Percentiles rank a stretch among this genome's conserved stretches.
Conservation (phyloP, 495 filamentous ascomycete genomes). For the Lepraria neglecta region DNA sequence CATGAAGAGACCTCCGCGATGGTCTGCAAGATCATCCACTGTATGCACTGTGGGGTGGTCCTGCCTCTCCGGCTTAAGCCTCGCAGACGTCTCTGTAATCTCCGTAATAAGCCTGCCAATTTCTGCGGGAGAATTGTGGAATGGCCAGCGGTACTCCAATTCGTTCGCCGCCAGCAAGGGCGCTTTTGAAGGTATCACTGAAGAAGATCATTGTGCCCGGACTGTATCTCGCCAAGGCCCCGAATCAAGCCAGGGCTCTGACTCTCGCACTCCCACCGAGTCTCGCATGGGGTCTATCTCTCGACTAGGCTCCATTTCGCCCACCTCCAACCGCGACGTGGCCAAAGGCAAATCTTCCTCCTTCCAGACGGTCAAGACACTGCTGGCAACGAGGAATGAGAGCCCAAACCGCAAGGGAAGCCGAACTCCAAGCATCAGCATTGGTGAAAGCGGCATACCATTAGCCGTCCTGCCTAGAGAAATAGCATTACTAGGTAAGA, state of each 20-base stretch:
- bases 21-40: background rate
- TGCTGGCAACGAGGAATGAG: background rate
- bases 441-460: slow-evolving; percentile 5
- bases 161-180: background rate
- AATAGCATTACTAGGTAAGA: slow-evolving; percentile 5
- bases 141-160: slow-evolving; percentile 1
- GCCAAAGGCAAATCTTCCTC: background rate
- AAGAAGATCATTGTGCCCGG: background rate
- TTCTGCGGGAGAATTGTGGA: slow-evolving; percentile 4
- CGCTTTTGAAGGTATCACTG: background rate
- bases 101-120: slow-evolving; percentile 11
- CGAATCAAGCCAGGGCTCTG: background rate
- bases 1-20: background rate
- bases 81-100: slow-evolving; percentile 9
- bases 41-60: slow-evolving; percentile 7
- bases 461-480: background rate
- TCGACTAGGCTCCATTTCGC: background rate
- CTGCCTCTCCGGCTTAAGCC: slow-evolving; percentile 9
- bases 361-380: background rate
- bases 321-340: background rate
- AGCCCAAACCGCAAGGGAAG: background rate
- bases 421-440: slow-evolving; percentile 1
- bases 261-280: background rate
- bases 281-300: background rate
- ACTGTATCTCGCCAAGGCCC: background rate